Evolutionary conservation across 129 eudicot genomes (phyloP).

Genomic region (Gnaphalium uliginosum): DNA sequence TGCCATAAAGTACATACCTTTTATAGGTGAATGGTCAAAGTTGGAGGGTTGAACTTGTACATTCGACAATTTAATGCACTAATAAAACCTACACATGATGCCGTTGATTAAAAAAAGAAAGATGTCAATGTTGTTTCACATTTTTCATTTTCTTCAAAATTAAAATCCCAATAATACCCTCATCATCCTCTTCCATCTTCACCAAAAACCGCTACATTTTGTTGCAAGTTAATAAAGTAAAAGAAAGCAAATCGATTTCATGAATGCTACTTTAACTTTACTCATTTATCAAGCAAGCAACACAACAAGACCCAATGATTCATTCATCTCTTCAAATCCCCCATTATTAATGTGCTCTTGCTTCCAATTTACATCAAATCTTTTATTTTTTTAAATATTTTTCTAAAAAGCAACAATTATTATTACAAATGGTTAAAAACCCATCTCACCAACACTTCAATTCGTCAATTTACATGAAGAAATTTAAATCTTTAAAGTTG

Average conservation of each 20-base stretch:
- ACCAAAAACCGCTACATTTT: constrained; percentile 18
- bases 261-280: constrained; percentile 55
- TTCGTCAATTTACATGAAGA: constrained; percentile 39
- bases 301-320: constrained; percentile 19
- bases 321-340: constrained; percentile 24
- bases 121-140: background rate
- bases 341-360: constrained; percentile 19
- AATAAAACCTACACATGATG: constrained; percentile 13
- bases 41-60: constrained; percentile 22
- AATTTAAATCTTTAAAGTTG: constrained; percentile 52
- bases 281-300: constrained; percentile 44
- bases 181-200: background rate
- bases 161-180: background rate
- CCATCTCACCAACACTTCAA: constrained; percentile 43
- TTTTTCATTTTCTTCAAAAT: constrained; percentile 17
- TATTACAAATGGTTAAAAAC: constrained; percentile 45
- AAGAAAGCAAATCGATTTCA: constrained; percentile 25
- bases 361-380: constrained; percentile 29
- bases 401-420: constrained; percentile 14
- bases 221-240: background rate
- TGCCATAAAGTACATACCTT: too few species aligned
- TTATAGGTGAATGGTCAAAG: constrained; percentile 4
- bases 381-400: background rate
- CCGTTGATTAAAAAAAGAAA: constrained; percentile 10
- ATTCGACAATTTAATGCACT: background rate